Conservation (phyloP, 2,329 filamentous ascomycete species). For the Verticillium alfalfae region DNA sequence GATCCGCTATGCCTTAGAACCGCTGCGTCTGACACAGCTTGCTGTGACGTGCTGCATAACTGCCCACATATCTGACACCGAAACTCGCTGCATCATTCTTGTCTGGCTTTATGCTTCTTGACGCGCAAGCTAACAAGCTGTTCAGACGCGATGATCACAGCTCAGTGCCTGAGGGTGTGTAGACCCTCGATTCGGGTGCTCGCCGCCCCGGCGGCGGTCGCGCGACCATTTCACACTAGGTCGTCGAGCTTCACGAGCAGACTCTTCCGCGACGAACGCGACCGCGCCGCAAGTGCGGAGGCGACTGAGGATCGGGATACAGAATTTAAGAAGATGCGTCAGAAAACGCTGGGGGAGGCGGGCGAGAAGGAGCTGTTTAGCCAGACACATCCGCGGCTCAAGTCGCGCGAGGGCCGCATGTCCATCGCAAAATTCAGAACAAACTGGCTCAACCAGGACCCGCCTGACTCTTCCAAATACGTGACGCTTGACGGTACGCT, state of each 20-base stretch:
- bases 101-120: constrained; percentile 5
- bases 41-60: constrained; percentile 35
- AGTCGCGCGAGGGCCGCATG: constrained; percentile 5
- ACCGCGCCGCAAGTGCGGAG: not conserved
- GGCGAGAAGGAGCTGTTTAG: constrained; percentile 3
- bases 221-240: constrained; percentile 7
- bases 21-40: constrained; percentile 44
- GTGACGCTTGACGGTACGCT: constrained; percentile 19
- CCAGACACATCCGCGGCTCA: constrained; percentile 11
- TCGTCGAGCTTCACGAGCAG: constrained; percentile 6
- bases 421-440: constrained; percentile 10
- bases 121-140: constrained; percentile 15
- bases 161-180: constrained; percentile 26
- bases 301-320: constrained; percentile 1
- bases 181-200: constrained; percentile 12
- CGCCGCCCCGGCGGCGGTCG: not conserved
- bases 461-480: not conserved
- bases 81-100: constrained; percentile 6
- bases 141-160: constrained; percentile 26
- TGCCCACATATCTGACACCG: constrained; percentile 30
- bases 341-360: constrained; percentile 4
- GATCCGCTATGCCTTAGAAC: constrained; percentile 34
- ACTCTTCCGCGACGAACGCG: constrained; percentile 3
- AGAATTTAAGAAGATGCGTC: constrained; percentile 9
- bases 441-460: not conserved